Percentiles rank a stretch among this genome's conserved stretches.
phyloP scores from a whole-genome alignment of 768 basidiomycete genomes.

The Cubamyces lactineus region DNA sequence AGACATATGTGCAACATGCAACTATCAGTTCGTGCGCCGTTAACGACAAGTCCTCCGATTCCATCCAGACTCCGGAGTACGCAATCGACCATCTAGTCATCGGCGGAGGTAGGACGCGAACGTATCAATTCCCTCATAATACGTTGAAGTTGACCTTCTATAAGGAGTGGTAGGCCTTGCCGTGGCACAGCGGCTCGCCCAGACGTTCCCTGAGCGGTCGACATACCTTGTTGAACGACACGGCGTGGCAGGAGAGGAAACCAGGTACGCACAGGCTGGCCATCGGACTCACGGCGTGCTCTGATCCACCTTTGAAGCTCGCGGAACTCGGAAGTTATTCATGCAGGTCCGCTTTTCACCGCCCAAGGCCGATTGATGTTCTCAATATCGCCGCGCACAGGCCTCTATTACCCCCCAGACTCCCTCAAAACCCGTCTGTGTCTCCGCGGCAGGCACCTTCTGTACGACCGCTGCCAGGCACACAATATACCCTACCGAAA shows the following conservation, averaged over 20 bases:
- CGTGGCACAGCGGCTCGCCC: conserved; percentile 73
- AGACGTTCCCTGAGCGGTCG: conserved; percentile 64
- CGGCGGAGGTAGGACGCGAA: conserved; percentile 68
- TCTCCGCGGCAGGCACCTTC: conserved; percentile 79
- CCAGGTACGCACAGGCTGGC: conserved; percentile 52
- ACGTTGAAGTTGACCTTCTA: not conserved
- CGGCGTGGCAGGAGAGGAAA: conserved; percentile 78
- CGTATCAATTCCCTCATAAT: too few relatives aligned
- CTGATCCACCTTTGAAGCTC: conserved; percentile 53
- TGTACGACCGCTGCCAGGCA: conserved; percentile 74
- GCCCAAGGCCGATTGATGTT: not conserved
- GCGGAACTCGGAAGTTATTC: conserved; percentile 94
- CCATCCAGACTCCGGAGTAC: conserved; percentile 61
- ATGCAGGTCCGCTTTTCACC: conserved; percentile 60
- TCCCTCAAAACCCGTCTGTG: conserved; percentile 89
- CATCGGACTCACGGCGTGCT: not conserved
- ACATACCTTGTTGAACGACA: conserved; percentile 86
- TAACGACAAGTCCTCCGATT: not conserved
- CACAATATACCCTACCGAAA: conserved; percentile 69
- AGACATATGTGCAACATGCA: not conserved
- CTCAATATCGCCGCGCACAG: conserved; percentile 39
- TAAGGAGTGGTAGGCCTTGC: conserved; percentile 85
- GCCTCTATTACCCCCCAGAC: conserved; percentile 79
- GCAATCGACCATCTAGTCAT: conserved; percentile 84
- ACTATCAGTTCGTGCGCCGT: not conserved